Percentiles rank a stretch among this genome's conserved stretches.
These are phyloP conservation scores for Rhodotorula sphaerocarpa DNA, from an alignment of 768 basidiomycete species.

Conservation along the genomic window DNA sequence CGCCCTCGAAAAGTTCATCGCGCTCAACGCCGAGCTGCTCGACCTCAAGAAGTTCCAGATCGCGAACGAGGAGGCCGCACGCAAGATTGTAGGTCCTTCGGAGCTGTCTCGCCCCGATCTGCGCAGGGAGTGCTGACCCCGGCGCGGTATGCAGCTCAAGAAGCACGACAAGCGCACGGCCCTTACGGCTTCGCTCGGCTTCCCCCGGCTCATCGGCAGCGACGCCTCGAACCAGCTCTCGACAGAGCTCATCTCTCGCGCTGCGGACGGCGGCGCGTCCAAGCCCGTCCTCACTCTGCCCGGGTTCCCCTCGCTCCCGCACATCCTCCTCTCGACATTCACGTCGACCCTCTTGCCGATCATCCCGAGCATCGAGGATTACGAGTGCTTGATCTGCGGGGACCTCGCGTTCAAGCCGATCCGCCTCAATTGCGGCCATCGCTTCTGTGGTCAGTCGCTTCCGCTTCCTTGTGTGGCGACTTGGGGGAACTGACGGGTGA, in stretches of 20 bases:
- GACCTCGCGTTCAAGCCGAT: slow-evolving; percentile 89
- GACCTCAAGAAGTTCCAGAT: slow-evolving; percentile 78
- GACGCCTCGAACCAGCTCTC: slow-evolving; percentile 6
- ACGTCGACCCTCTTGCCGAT: slow-evolving; percentile 73
- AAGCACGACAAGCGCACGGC: slow-evolving; percentile 87
- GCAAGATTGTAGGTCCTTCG: slow-evolving; percentile 57
- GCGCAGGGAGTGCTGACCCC: no score
- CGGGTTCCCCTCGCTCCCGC: slow-evolving; percentile 49
- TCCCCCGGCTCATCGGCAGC: slow-evolving; percentile 45
- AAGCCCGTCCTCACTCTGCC: slow-evolving; percentile 40
- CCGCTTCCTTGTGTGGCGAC: not conserved
- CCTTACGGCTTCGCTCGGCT: slow-evolving; percentile 53
- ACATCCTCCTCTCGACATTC: slow-evolving; percentile 68
- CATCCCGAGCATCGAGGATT: slow-evolving; percentile 72
- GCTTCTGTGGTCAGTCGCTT: slow-evolving; percentile 41
- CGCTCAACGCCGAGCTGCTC: slow-evolving; percentile 68
- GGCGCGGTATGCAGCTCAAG: slow-evolving; percentile 67
- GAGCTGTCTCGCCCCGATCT: not conserved
- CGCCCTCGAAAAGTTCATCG: slow-evolving; percentile 62
- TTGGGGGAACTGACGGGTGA: not conserved
- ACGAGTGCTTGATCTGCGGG: slow-evolving; percentile 78
- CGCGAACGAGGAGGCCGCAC: slow-evolving; percentile 78
- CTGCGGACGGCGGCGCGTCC: not conserved
- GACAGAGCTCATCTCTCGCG: slow-evolving; percentile 3
- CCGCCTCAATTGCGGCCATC: slow-evolving; percentile 67